These are phyloP conservation scores for Phragmites australis DNA, from an alignment of 176 grass and related monocot species.

Conservation along the genomic window DNA sequence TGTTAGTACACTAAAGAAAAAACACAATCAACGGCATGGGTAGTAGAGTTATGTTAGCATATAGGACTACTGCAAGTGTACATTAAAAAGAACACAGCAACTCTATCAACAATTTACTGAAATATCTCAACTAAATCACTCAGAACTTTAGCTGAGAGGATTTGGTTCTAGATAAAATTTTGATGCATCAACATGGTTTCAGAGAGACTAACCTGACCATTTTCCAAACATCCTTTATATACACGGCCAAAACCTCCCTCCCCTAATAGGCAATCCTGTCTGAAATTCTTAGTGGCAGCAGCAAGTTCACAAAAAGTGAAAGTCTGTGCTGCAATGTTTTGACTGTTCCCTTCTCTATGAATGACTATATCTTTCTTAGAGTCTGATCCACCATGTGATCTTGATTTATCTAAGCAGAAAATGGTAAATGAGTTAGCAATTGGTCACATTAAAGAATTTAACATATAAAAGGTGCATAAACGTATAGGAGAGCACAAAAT, in stretches of 20 bases:
- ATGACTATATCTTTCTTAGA: slow-evolving; percentile 61
- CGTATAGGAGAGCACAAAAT: background rate
- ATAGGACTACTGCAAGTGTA: background rate
- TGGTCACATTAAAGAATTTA: background rate
- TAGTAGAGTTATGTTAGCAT: background rate
- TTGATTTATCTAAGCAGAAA: slow-evolving; percentile 62
- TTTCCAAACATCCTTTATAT: slow-evolving; percentile 79
- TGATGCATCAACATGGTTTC: background rate
- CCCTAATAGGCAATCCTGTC: slow-evolving; percentile 70
- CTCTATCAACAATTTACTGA: slow-evolving; percentile 26
- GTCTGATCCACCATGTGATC: slow-evolving; percentile 47
- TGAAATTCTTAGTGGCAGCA: slow-evolving; percentile 81
- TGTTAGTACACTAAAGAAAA: no score
- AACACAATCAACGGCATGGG: no score
- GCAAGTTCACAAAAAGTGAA: slow-evolving; percentile 94
- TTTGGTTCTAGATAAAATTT: slow-evolving; percentile 21
- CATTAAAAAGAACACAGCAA: background rate
- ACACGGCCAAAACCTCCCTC: slow-evolving; percentile 85
- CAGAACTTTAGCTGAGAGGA: background rate
- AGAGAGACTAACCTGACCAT: slow-evolving; percentile 61
- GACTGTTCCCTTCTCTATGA: slow-evolving; percentile 63
- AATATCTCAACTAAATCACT: slow-evolving; percentile 9
- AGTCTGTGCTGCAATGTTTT: slow-evolving; percentile 86
- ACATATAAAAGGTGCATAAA: background rate
- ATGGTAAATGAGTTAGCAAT: slow-evolving; percentile 13